Percentiles rank a stretch among this genome's conserved stretches.
Conservation (phyloP, 2,329 filamentous ascomycete genomes). For the Microcyclospora pomicola region DNA sequence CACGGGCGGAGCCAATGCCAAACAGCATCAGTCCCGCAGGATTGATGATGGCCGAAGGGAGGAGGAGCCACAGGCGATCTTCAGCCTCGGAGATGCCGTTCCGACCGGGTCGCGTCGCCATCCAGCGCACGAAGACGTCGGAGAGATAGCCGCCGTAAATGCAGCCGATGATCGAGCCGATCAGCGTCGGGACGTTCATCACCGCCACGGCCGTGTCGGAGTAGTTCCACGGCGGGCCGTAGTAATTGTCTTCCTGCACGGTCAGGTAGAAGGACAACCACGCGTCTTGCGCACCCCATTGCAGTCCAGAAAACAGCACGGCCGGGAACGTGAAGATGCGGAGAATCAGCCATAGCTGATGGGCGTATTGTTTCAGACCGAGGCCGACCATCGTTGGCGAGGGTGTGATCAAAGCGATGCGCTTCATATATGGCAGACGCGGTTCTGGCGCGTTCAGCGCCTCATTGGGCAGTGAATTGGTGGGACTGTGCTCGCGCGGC, state of each 20-base stretch:
- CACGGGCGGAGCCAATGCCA: constrained; percentile 37
- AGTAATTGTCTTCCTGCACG: constrained; percentile 44
- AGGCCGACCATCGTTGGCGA: constrained; percentile 40
- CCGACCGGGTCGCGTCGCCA: constrained; percentile 34
- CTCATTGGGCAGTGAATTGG: background rate
- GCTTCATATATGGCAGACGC: constrained; percentile 32
- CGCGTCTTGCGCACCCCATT: constrained; percentile 48
- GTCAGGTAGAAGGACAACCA: constrained; percentile 47
- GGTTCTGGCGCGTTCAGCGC: constrained; percentile 25
- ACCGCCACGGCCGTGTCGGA: constrained; percentile 39
- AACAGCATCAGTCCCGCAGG: constrained; percentile 41
- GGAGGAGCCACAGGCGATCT: constrained; percentile 39
- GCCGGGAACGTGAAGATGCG: constrained; percentile 45
- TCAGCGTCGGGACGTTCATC: constrained; percentile 44
- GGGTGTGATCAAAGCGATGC: constrained; percentile 43
- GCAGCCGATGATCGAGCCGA: constrained; percentile 42
- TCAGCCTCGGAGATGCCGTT: constrained; percentile 43
- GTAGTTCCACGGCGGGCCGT: constrained; percentile 41
- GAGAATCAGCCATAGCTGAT: constrained; percentile 41
- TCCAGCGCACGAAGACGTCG: constrained; percentile 42
- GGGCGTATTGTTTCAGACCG: constrained; percentile 41
- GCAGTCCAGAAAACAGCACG: constrained; percentile 43
- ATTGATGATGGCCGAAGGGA: constrained; percentile 36
- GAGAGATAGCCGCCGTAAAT: constrained; percentile 45
- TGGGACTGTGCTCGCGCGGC: background rate